Conservation (phyloP, 805 yeast species). For the Metschnikowia colocasiae region DNA sequence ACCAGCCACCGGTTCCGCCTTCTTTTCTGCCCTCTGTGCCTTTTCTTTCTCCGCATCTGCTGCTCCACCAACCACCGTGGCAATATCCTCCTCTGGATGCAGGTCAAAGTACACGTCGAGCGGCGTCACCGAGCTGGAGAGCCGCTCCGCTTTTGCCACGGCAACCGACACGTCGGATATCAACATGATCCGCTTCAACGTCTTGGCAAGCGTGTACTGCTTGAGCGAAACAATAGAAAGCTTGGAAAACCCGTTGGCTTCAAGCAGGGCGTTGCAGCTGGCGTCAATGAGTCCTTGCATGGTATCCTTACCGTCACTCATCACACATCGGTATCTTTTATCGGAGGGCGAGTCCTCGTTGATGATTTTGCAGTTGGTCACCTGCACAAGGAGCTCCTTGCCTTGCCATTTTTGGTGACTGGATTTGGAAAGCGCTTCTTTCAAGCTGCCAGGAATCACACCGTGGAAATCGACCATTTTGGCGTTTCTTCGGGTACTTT, state of each 20-base stretch:
- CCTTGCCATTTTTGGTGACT: slow-evolving; percentile 22
- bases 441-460: slow-evolving; percentile 24
- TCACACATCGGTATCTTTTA: slow-evolving; percentile 32
- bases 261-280: slow-evolving; percentile 40
- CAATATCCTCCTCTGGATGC: slow-evolving; percentile 54
- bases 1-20: slow-evolving; percentile 12
- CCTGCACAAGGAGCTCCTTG: slow-evolving; percentile 33
- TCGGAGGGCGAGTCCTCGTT: slow-evolving; percentile 21
- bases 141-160: slow-evolving; percentile 34
- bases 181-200: slow-evolving; percentile 46
- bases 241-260: slow-evolving; percentile 43
- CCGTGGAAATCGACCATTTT: slow-evolving; percentile 20
- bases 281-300: slow-evolving; percentile 39
- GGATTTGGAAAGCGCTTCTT: slow-evolving; percentile 22
- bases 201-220: slow-evolving; percentile 43
- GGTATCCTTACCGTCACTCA: slow-evolving; percentile 38
- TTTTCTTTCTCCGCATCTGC: slow-evolving; percentile 3
- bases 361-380: slow-evolving; percentile 32
- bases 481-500: too few relatives aligned
- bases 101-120: slow-evolving; percentile 56
- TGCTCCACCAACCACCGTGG: slow-evolving; percentile 19
- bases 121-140: slow-evolving; percentile 33
- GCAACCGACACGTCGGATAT: slow-evolving; percentile 46
- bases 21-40: background rate
- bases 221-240: slow-evolving; percentile 39